Evolutionary conservation across 345 rosid genomes (phyloP).

Genomic region (Citrus inodora): DNA sequence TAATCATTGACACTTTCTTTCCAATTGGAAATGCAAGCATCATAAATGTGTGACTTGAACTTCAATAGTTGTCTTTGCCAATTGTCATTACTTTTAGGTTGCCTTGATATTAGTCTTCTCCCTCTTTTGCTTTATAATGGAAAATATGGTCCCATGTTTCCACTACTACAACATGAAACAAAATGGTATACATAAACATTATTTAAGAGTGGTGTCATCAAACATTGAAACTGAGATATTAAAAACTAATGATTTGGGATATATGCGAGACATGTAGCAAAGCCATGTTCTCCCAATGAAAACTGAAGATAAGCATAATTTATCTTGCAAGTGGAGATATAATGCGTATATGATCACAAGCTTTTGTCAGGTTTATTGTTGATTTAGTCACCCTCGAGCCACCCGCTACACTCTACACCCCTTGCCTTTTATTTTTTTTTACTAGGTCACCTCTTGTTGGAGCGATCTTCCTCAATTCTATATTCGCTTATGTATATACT

Average conservation of each 20-base stretch:
- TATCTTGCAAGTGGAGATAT: background rate
- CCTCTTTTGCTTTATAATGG: background rate
- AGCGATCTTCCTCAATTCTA: constrained; percentile 17
- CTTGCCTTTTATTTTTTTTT: constrained; percentile 25
- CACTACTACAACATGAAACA: background rate
- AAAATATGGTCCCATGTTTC: background rate
- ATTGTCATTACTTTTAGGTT: background rate
- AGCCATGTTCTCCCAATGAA: background rate
- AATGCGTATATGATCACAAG: constrained; percentile 11
- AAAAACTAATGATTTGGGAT: constrained; percentile 4
- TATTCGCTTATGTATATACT: constrained; percentile 12
- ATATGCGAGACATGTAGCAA: background rate
- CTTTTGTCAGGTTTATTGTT: constrained; percentile 13
- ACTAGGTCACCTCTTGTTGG: constrained; percentile 46
- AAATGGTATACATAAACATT: background rate
- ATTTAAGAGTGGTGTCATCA: background rate
- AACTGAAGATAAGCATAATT: background rate
- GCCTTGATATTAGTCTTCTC: background rate
- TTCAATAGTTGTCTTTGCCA: constrained; percentile 2
- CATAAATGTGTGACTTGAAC: background rate
- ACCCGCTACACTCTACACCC: constrained; percentile 25
- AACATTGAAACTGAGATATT: background rate
- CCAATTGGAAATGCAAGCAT: background rate
- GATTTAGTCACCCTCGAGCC: constrained; percentile 55
- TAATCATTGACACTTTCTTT: background rate